phyloP scores from a whole-genome alignment of 2,329 filamentous ascomycete species.

The Aspergillus bombycis region DNA sequence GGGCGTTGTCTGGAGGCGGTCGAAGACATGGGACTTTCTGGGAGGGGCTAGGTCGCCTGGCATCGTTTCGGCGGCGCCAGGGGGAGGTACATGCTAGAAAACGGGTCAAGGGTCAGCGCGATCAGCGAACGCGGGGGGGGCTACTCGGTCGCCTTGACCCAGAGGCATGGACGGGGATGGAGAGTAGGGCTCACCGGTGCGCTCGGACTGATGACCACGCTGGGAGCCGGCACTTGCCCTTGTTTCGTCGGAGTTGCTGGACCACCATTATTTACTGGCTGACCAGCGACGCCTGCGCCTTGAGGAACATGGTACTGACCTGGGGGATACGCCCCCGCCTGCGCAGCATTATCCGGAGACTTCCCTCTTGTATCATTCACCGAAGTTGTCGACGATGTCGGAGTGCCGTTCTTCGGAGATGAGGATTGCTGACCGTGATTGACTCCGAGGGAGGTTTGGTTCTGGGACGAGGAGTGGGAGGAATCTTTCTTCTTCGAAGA shows the following conservation, averaged over 20 bases:
- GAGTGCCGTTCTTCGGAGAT: slow-evolving; percentile 69
- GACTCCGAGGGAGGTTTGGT: slow-evolving; percentile 56
- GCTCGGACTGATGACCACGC: slow-evolving; percentile 92
- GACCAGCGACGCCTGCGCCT: slow-evolving; percentile 36
- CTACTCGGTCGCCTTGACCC: not conserved
- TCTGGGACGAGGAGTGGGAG: slow-evolving; percentile 76
- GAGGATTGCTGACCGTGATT: slow-evolving; percentile 58
- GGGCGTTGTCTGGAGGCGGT: slow-evolving; percentile 87
- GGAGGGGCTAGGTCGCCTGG: slow-evolving; percentile 94
- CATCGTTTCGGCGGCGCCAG: slow-evolving; percentile 95
- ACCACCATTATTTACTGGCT: slow-evolving; percentile 51
- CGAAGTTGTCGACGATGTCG: slow-evolving; percentile 85
- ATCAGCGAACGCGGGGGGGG: not conserved
- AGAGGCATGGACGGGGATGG: not conserved
- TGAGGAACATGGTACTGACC: slow-evolving; percentile 44
- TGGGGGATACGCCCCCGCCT: slow-evolving; percentile 34
- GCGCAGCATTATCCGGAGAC: slow-evolving; percentile 52
- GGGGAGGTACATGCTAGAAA: slow-evolving; percentile 81
- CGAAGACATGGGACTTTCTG: slow-evolving; percentile 89
- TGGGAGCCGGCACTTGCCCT: slow-evolving; percentile 69
- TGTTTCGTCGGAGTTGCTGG: slow-evolving; percentile 65
- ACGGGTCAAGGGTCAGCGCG: slow-evolving; percentile 9
- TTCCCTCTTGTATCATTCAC: slow-evolving; percentile 86
- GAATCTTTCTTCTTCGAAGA: slow-evolving; percentile 66
- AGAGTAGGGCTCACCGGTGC: slow-evolving; percentile 68